phyloP scores from a whole-genome alignment of 306 rosid species.

The Vigna radiata region DNA sequence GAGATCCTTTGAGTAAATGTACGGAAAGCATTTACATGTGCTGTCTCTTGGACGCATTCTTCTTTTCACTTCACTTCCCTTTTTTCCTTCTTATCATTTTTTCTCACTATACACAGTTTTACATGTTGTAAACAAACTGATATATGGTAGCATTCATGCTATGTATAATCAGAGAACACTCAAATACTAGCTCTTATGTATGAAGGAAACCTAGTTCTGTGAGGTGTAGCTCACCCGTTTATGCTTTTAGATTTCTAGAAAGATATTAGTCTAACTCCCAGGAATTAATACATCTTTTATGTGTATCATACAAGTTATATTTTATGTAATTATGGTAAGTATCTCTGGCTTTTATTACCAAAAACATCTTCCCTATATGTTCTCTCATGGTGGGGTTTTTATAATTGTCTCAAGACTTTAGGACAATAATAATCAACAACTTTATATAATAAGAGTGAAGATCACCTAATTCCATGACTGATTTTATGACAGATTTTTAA shows the following conservation, averaged over 20 bases:
- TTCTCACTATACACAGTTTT: background rate
- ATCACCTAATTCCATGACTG: background rate
- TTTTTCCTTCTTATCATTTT: background rate
- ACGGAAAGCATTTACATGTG: slow-evolving; percentile 40
- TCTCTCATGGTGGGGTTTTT: slow-evolving; percentile 17
- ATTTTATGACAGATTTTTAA: background rate
- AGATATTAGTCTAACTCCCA: no score
- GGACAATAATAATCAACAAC: slow-evolving; percentile 1
- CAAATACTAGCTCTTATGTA: no score
- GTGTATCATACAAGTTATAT: background rate
- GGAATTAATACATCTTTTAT: no score
- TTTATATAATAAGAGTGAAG: slow-evolving; percentile 6
- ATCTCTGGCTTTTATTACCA: background rate
- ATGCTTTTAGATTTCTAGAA: no score
- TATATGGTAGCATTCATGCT: background rate
- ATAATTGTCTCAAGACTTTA: slow-evolving; percentile 26
- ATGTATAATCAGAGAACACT: background rate
- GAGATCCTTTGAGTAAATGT: slow-evolving; percentile 30
- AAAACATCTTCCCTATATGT: background rate
- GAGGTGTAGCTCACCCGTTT: no score
- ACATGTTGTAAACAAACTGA: background rate
- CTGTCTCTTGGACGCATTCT: slow-evolving; percentile 46
- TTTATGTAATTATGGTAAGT: slow-evolving; percentile 20
- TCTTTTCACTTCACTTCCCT: slow-evolving; percentile 29
- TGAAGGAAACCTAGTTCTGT: no score